phyloP scores from a whole-genome alignment of 1,284 basidiomycete species.

The Waitea zeae region DNA sequence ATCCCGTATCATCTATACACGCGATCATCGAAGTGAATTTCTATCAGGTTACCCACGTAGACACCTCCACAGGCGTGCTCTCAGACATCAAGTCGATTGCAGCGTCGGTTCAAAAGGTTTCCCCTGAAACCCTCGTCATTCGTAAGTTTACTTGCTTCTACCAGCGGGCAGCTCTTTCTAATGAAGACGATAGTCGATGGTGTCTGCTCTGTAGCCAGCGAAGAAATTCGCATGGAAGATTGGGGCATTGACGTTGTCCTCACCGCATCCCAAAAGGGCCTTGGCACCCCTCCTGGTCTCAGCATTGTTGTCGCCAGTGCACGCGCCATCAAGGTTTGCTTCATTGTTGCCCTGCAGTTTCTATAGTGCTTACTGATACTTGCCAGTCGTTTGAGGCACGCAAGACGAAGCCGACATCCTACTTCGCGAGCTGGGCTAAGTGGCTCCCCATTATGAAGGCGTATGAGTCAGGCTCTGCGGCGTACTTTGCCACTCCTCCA shows the following conservation, averaged over 20 bases:
- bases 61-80: conserved; percentile 81
- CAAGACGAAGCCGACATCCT: conserved; percentile 55
- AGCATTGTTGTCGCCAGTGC: conserved; percentile 75
- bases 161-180: background rate
- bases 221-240: conserved; percentile 88
- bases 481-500: conserved; percentile 91
- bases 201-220: conserved; percentile 91
- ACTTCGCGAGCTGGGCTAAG: conserved; percentile 87
- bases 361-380: background rate
- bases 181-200: conserved; percentile 43
- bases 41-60: conserved; percentile 86
- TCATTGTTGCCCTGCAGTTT: background rate
- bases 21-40: background rate
- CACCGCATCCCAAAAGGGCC: conserved; percentile 88
- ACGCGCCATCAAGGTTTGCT: conserved; percentile 51
- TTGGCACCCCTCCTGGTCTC: conserved; percentile 89
- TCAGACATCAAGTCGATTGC: conserved; percentile 73
- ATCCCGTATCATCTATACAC: background rate
- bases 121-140: conserved; percentile 71
- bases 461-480: conserved; percentile 58
- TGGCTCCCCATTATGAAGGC: conserved; percentile 92
- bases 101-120: conserved; percentile 58
- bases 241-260: conserved; percentile 90
- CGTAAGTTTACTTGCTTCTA: conserved; percentile 2
- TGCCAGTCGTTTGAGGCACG: conserved; percentile 49